These are phyloP conservation scores for Nosema bombycis DNA, from an alignment of 371 early-diverging fungal species.

Conservation along the genomic window DNA sequence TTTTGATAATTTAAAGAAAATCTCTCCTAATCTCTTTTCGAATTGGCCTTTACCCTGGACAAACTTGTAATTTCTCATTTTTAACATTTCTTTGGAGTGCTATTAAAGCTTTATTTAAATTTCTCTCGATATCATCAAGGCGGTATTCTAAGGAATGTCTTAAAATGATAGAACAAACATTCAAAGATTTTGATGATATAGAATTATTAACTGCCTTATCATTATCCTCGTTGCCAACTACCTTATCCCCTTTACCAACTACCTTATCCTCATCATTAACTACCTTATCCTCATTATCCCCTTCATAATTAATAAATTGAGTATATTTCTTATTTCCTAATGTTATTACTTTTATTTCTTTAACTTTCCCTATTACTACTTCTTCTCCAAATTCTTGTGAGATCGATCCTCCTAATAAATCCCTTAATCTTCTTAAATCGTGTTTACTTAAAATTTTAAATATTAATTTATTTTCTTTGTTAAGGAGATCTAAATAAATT, in stretches of 20 bases:
- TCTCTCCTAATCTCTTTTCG: slow-evolving; percentile 1
- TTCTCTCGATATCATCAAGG: slow-evolving; percentile 61
- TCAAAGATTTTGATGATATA: slow-evolving; percentile 6
- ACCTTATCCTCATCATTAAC: no score
- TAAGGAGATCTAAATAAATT: slow-evolving; percentile 58
- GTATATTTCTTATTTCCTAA: slow-evolving; percentile 57
- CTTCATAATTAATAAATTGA: slow-evolving; percentile 45
- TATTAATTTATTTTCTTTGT: slow-evolving; percentile 56
- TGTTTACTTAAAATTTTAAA: slow-evolving; percentile 60
- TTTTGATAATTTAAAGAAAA: slow-evolving; percentile 35
- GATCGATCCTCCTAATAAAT: slow-evolving; percentile 55
- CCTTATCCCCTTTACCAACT: neutral
- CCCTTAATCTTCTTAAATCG: slow-evolving; percentile 62
- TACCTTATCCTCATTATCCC: slow-evolving; percentile 12
- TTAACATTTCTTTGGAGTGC: slow-evolving; percentile 44
- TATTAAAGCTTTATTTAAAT: slow-evolving; percentile 36
- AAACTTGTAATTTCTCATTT: slow-evolving; percentile 21
- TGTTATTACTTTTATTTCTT: slow-evolving; percentile 31
- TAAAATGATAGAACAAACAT: slow-evolving; percentile 58
- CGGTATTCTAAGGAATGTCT: slow-evolving; percentile 52
- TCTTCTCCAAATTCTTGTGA: slow-evolving; percentile 37
- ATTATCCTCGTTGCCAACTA: slow-evolving; percentile 5
- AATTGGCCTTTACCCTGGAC: slow-evolving; percentile 25
- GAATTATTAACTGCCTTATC: neutral
- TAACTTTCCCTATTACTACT: slow-evolving; percentile 31